phyloP scores from a whole-genome alignment of 2,329 filamentous ascomycete genomes.

The Neopestalotiopsis rosae region DNA sequence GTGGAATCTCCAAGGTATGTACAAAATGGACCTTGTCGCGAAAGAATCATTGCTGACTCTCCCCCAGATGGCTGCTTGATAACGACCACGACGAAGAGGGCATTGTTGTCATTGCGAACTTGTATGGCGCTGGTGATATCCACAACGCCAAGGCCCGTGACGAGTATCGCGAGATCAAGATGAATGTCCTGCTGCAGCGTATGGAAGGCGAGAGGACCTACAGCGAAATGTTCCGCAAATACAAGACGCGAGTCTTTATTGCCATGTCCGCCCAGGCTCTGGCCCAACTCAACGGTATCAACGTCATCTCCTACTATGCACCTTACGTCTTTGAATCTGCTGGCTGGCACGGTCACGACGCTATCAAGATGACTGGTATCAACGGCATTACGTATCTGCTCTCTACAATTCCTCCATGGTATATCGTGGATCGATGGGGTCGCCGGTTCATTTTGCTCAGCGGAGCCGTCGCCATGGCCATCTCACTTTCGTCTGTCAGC shows the following conservation, averaged over 20 bases:
- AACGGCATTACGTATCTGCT: slow-evolving; percentile 89
- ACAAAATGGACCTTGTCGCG: slow-evolving; percentile 10
- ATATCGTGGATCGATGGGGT: slow-evolving; percentile 91
- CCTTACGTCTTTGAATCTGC: slow-evolving; percentile 96
- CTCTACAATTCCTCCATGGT: slow-evolving; percentile 96
- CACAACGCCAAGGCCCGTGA: slow-evolving; percentile 91
- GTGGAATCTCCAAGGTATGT: slow-evolving; percentile 90
- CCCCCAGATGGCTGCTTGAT: slow-evolving; percentile 86
- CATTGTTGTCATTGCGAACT: slow-evolving; percentile 96
- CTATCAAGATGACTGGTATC: slow-evolving; percentile 96
- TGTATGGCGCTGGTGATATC: slow-evolving; percentile 95
- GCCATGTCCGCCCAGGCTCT: slow-evolving; percentile 98
- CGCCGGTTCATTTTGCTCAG: slow-evolving; percentile 87
- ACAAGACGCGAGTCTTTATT: slow-evolving; percentile 91
- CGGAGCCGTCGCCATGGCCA: slow-evolving; percentile 86
- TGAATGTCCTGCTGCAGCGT: slow-evolving; percentile 90
- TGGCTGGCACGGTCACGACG: slow-evolving; percentile 90
- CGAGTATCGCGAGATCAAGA: slow-evolving; percentile 98
- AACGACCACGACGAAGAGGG: slow-evolving; percentile 98
- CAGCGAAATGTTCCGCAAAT: slow-evolving; percentile 91
- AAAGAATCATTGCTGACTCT: slow-evolving; percentile 9
- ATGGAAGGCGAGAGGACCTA: slow-evolving; percentile 96
- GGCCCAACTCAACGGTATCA: slow-evolving; percentile 97
- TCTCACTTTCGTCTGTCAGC: slow-evolving; percentile 87
- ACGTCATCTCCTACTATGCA: slow-evolving; percentile 99